Evolutionary conservation across 1,284 basidiomycete species (phyloP), one percentile per base, ranked within the genome.

Genomic region (Neonothopanus nambi): DNA sequence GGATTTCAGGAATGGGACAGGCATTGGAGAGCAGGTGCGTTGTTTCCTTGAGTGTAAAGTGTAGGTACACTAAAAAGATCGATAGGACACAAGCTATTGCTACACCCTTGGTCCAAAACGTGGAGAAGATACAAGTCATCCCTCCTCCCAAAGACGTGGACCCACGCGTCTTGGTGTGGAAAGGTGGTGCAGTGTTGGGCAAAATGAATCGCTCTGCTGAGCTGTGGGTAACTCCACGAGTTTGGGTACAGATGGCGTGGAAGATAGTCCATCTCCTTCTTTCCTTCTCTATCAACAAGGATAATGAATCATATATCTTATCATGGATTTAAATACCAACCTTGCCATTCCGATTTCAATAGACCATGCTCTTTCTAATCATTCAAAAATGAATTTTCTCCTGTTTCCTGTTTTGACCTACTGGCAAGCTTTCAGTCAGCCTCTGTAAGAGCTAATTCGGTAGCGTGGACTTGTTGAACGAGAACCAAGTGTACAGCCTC

Each of bases 131-230:
- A 9, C 84, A 87, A 58, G 91, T 96, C 56, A 91, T 98, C 41
- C 93, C 95, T 15, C 89, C 93, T 2, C 95, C 95, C 1, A 91
- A 95, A 65, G 93, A 95, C 55, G 86, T 98, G 54, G 95, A 98
- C 70, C 93, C 93, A 5, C 82, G 85, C 35, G 86, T 93, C 46
- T 78, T 98, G 38, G 86, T 86, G 20, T 99, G 96, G 96, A 98
- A 98, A 70, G 96, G 96, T 5, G 93, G 91, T 17, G 85, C 90
- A 15, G 93, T 97, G 18, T 82, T 98, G 54, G 93, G 89, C 26
- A 91, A 93, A 69, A 89, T 99, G 79, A 96, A 98, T 46, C 82
- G 85, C 1, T 83, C 91, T 51, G 79, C 84, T 45, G 96, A 99
- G 63, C 73, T 98, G 59, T 98, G 96, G 94, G 77, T 98, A 41